Base-by-base conservation (phyloP, 768 basidiomycete species). In the Pulveroboletus sp. region DNA sequence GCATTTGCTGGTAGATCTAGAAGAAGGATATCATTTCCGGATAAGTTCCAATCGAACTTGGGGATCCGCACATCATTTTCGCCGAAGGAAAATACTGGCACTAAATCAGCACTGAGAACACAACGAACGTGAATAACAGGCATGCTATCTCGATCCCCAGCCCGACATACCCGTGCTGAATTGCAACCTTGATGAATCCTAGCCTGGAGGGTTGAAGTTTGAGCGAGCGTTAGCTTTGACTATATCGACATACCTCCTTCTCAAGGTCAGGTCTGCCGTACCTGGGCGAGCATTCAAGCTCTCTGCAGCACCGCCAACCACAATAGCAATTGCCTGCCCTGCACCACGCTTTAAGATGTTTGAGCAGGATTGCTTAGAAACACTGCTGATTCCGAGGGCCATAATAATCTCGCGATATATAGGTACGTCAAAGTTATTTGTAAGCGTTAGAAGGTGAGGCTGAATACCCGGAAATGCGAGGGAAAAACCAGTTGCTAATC, bases 51-150 rank as follows among this genome's bases (percentile, higher is more conserved):
- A 17, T 27, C 47, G 20, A 45, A 42, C 17, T 14, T 7, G 26
- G 34, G 12, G 12, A 39, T 76, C 81, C 62, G 9, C 53, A 94
- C 94, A 67, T 98, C 96, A 65, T 98, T 98, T 74, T 99, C 96
- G 12, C 96, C 96, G 59, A 99, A 99, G 6, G 92, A 94, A 63
- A 99, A 98, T 4, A 97, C 94, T 0, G 96, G 96, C 0, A 99
- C 96, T 11, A 99, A 75, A 61, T 94, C 92, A 32, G 96, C 96
- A 46, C 93, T 93, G 56, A 13, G 20, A 45, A 13, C 31, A 39
- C n/a, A n/a, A n/a, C 27, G 41, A 11, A 49, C 45, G 22, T 53
- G 29, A 37, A 50, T 48, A 22, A 34, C 43, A 13, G 26, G n/a
- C n/a, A n/a, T n/a, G n/a, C n/a, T n/a, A n/a, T n/a, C 34, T 43